These are phyloP conservation scores for Trichosporon coremiiforme DNA, from an alignment of 1,284 basidiomycete species.

Conservation along the genomic window DNA sequence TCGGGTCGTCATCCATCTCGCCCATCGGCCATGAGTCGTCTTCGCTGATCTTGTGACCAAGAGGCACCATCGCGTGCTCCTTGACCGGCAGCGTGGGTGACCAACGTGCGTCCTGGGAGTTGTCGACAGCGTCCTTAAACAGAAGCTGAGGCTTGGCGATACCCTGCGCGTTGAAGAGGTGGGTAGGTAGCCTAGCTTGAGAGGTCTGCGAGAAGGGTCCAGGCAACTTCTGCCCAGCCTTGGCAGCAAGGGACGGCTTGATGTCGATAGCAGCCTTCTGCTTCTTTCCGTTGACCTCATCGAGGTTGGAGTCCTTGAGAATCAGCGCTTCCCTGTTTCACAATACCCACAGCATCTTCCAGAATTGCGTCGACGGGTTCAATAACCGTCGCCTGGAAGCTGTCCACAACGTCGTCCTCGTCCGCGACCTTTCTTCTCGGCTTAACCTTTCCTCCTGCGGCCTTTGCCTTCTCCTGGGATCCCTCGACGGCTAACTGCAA, in stretches of 20 bases:
- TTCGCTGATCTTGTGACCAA: background rate
- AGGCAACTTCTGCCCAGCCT: conserved; percentile 35
- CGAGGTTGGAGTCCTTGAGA: conserved; percentile 74
- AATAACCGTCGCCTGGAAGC: conserved; percentile 71
- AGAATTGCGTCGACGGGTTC: conserved; percentile 81
- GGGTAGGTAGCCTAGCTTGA: conserved; percentile 36
- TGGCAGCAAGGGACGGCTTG: conserved; percentile 26
- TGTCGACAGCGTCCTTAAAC: conserved; percentile 67
- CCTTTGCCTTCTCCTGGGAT: conserved; percentile 51
- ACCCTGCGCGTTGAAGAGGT: conserved; percentile 68
- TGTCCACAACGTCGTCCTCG: conserved; percentile 78
- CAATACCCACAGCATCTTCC: conserved; percentile 71
- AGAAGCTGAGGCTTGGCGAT: conserved; percentile 75
- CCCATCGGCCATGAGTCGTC: conserved; percentile 15
- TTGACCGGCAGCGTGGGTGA: conserved; percentile 64
- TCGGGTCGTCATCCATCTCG: conserved; percentile 13
- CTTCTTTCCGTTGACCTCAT: conserved; percentile 71
- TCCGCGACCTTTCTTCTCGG: conserved; percentile 58
- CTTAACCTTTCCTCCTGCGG: conserved; percentile 43
- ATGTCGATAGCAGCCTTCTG: conserved; percentile 61
- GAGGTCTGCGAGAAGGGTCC: conserved; percentile 39
- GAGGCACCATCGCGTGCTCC: conserved; percentile 74
- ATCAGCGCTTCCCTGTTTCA: background rate
- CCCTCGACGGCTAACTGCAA: conserved; percentile 61
- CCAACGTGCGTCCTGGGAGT: conserved; percentile 63